Percentiles rank a stretch among this genome's conserved stretches.
These are phyloP conservation scores for Nannizziopsis arthrosporioides DNA, from an alignment of 2,329 filamentous ascomycete genomes.

Conservation along the genomic window DNA sequence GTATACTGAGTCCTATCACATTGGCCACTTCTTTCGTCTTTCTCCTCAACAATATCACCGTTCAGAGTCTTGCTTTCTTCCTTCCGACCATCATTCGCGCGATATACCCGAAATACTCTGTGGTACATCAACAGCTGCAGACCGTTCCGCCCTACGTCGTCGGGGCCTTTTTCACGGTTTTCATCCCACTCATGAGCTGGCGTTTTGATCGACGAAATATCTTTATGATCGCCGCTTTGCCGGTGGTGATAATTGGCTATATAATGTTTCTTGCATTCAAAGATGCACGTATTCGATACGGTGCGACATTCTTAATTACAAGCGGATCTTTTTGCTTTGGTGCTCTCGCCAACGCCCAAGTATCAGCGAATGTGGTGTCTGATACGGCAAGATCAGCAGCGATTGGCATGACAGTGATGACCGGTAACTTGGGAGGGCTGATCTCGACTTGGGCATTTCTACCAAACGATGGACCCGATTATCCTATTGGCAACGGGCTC, in stretches of 20 bases:
- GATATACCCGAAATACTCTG: constrained; percentile 21
- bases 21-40: constrained; percentile 23
- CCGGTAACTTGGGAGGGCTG: constrained; percentile 13
- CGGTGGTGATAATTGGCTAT: constrained; percentile 10
- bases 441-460: constrained; percentile 15
- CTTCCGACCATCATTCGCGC: constrained; percentile 12
- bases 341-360: constrained; percentile 11
- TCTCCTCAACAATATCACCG: constrained; percentile 56
- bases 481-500: constrained; percentile 58
- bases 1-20: constrained; percentile 12
- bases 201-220: constrained; percentile 9
- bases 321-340: constrained; percentile 11
- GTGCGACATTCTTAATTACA: constrained; percentile 12
- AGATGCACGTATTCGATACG: constrained; percentile 11
- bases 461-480: constrained; percentile 48
- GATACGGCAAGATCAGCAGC: constrained; percentile 14
- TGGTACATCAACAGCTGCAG: constrained; percentile 21
- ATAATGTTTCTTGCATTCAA: constrained; percentile 12
- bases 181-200: constrained; percentile 12
- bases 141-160: constrained; percentile 14
- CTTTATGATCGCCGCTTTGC: constrained; percentile 8
- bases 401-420: constrained; percentile 12
- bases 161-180: constrained; percentile 11
- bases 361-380: constrained; percentile 12
- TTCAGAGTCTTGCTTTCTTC: constrained; percentile 48